Conservation (phyloP, 352 stramenopile species). For the Globisporangium perplexum region DNA sequence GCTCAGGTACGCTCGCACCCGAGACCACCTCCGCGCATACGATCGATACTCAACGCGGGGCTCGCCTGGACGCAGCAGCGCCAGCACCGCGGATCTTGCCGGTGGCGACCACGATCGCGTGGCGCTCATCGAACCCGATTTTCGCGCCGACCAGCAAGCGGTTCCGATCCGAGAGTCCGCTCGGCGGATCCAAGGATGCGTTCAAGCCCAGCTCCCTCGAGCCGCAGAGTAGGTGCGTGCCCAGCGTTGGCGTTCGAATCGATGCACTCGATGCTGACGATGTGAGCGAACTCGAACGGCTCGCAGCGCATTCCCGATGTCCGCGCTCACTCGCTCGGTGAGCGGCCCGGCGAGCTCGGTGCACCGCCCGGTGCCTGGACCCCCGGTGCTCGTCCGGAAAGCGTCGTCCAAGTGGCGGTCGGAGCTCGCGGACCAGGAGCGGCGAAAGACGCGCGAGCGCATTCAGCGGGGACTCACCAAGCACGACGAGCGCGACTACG, state of each 20-base stretch:
- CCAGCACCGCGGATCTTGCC: conserved; percentile 11
- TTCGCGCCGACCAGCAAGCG: conserved; percentile 12
- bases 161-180: conserved; percentile 4
- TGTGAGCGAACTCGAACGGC: background rate
- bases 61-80: background rate
- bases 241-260: too few species aligned
- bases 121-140: conserved; percentile 12
- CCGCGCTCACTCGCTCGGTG: conserved; percentile 1
- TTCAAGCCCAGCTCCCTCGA: conserved; percentile 6
- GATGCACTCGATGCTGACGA: background rate
- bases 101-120: conserved; percentile 17
- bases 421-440: conserved; percentile 47
- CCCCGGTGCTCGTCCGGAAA: conserved; percentile 34
- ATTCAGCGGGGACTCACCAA: conserved; percentile 51
- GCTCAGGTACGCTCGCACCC: conserved; percentile 2
- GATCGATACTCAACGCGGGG: background rate
- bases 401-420: conserved; percentile 52
- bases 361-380: background rate
- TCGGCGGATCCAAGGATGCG: background rate
- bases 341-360: conserved; percentile 6
- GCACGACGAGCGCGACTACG: conserved; percentile 55
- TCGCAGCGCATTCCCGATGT: conserved; percentile 7
- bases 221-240: conserved; percentile 5
- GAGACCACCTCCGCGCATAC: background rate
- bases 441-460: conserved; percentile 53